Evolutionary conservation across 768 basidiomycete species (phyloP).

Genomic region (Epithele typhae): DNA sequence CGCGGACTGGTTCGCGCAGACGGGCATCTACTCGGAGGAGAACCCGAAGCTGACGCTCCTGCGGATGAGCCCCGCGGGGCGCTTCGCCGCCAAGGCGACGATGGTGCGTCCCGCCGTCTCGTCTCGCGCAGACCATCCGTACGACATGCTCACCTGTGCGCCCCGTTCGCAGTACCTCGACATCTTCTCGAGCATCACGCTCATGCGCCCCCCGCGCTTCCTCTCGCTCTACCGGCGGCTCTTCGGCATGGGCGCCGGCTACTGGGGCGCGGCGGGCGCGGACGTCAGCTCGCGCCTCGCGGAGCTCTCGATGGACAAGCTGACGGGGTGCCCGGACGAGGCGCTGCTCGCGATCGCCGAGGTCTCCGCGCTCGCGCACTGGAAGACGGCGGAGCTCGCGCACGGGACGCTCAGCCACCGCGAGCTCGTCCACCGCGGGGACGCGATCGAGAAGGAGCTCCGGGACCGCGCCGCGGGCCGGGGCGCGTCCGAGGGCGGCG

Average conservation of each 20-base stretch:
- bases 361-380: constrained; percentile 64
- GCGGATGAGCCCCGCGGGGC: constrained; percentile 47
- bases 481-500: constrained; percentile 10
- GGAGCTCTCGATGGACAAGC: constrained; percentile 56
- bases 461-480: constrained; percentile 32
- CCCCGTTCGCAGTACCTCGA: constrained; percentile 62
- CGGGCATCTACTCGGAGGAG: constrained; percentile 56
- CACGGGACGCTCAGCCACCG: constrained; percentile 68
- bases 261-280: constrained; percentile 31
- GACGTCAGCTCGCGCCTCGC: constrained; percentile 28
- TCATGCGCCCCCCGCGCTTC: constrained; percentile 60
- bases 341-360: constrained; percentile 74
- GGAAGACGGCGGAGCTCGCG: constrained; percentile 63
- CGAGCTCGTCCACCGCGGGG: constrained; percentile 71
- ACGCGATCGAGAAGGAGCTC: constrained; percentile 64
- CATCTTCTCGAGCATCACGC: constrained; percentile 63
- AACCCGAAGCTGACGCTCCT: constrained; percentile 59
- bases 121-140: neutral
- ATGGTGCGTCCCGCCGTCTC: constrained; percentile 50
- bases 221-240: constrained; percentile 62
- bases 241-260: constrained; percentile 44
- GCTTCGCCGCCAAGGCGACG: constrained; percentile 63
- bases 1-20: constrained; percentile 72
- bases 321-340: constrained; percentile 79
- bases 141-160: constrained; percentile 6